A percentile compares a stretch with the other conserved stretches of the same genome.
phyloP scores from a whole-genome alignment of 2,329 filamentous ascomycete species.

The Exophiala viscosa region DNA sequence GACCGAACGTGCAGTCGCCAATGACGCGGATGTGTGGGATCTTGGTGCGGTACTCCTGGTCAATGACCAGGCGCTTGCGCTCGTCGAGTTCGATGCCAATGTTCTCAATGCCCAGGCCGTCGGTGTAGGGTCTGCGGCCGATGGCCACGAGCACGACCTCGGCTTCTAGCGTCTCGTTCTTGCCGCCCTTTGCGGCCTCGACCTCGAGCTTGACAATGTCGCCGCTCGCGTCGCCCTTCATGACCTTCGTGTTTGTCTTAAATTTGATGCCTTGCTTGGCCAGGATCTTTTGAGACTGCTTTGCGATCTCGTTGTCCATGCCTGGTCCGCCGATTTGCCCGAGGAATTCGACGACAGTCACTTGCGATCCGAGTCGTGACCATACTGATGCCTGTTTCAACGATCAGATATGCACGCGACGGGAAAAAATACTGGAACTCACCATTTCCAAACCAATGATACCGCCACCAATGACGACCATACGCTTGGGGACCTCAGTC shows the following conservation, averaged over 20 bases:
- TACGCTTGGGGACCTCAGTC: conserved; percentile 86
- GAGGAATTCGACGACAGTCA: conserved; percentile 96
- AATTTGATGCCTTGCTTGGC: conserved; percentile 97
- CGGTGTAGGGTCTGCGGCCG: conserved; percentile 90
- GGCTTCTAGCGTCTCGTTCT: conserved; percentile 84
- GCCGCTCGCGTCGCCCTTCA: conserved; percentile 74
- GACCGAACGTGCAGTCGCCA: conserved; percentile 93
- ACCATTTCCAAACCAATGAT: conserved; percentile 99
- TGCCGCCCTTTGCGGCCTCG: conserved; percentile 93
- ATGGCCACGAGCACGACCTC: conserved; percentile 97
- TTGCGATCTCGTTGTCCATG: conserved; percentile 93
- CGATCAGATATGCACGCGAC: too few relatives aligned
- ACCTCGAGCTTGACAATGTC: conserved; percentile 76
- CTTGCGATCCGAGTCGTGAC: conserved; percentile 88
- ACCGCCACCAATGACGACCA: conserved; percentile 96
- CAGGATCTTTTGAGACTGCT: conserved; percentile 86
- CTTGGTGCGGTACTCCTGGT: conserved; percentile 98
- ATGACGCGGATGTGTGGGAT: conserved; percentile 94
- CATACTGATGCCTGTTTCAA: conserved; percentile 71
- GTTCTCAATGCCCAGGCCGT: conserved; percentile 88
- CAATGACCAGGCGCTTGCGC: conserved; percentile 89
- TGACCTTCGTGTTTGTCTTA: conserved; percentile 95
- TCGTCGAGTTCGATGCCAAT: conserved; percentile 89
- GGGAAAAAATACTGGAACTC: conserved; percentile 23
- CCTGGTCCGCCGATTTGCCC: conserved; percentile 94